Percentiles rank a stretch among this genome's conserved stretches.
Evolutionary conservation across 2,329 filamentous ascomycete genomes (phyloP).

Genomic region (Fusarium sulawesiense): DNA sequence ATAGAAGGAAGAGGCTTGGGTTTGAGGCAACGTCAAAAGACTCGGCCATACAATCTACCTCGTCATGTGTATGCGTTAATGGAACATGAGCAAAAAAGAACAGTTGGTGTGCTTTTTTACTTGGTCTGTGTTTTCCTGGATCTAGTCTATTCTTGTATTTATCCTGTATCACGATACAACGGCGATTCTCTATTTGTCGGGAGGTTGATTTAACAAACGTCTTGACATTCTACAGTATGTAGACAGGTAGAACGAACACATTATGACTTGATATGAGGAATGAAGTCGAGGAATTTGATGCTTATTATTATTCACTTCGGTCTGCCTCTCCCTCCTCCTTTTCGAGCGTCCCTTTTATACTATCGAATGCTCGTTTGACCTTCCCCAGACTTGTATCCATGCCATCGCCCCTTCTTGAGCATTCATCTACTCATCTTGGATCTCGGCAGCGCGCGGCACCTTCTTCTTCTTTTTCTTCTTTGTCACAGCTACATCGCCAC

Average conservation of each 20-base stretch:
- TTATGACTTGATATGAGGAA: constrained; percentile 7
- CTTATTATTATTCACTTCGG: constrained; percentile 23
- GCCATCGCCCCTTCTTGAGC: neutral
- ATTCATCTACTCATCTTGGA: constrained; percentile 40
- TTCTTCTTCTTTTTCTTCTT: constrained; percentile 64
- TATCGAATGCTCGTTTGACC: constrained; percentile 9
- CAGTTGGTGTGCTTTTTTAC: constrained; percentile 38
- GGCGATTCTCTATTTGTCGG: constrained; percentile 43
- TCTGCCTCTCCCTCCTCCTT: constrained; percentile 27
- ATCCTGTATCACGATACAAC: constrained; percentile 44
- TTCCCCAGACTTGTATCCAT: neutral
- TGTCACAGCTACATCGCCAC: constrained; percentile 49
- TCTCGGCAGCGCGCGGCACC: constrained; percentile 45
- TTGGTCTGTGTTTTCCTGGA: constrained; percentile 33
- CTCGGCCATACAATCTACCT: constrained; percentile 26
- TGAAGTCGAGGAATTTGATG: constrained; percentile 1
- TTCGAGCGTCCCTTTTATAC: constrained; percentile 7
- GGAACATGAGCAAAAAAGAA: constrained; percentile 48
- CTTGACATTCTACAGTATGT: neutral
- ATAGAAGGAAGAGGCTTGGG: constrained; percentile 14
- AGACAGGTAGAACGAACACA: constrained; percentile 8
- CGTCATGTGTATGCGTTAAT: constrained; percentile 48
- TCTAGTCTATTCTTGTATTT: constrained; percentile 43
- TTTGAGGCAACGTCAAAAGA: constrained; percentile 15
- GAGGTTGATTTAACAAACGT: constrained; percentile 26